Conservation (phyloP, 1,284 basidiomycete species). For the Macrocystidia cucumis region DNA sequence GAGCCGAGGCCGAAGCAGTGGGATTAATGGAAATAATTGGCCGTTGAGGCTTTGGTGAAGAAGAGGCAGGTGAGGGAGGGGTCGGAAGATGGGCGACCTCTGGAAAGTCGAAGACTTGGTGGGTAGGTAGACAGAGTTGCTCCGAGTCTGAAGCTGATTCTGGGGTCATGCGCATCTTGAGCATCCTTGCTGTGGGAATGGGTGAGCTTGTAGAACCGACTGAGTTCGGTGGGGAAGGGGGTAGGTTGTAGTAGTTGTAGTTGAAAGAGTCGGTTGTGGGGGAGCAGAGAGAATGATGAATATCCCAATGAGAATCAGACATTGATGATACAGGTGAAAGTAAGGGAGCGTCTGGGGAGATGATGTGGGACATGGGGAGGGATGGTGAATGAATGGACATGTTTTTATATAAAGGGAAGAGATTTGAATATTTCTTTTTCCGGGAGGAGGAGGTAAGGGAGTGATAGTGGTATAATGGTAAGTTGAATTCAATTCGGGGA, state of each 20-base stretch:
- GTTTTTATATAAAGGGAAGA: not conserved
- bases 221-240: constrained; percentile 47
- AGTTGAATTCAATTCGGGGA: too few relatives aligned
- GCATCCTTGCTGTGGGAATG: constrained; percentile 33
- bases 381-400: constrained; percentile 23
- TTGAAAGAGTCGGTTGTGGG: constrained; percentile 32
- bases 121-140: constrained; percentile 55
- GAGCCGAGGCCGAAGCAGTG: constrained; percentile 17
- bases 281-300: constrained; percentile 28
- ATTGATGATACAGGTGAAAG: constrained; percentile 48
- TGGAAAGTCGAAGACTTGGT: constrained; percentile 62
- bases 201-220: constrained; percentile 41
- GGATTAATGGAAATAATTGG: constrained; percentile 22
- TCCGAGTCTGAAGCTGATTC: constrained; percentile 34
- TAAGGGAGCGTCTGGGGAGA: constrained; percentile 46
- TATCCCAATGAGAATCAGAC: constrained; percentile 38
- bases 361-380: constrained; percentile 48
- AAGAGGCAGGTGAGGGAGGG: constrained; percentile 27
- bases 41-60: constrained; percentile 15
- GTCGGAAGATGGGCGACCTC: constrained; percentile 22
- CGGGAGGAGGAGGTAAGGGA: constrained; percentile 7
- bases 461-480: constrained; percentile 7
- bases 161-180: constrained; percentile 42
- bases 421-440: not conserved
- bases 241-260: constrained; percentile 37